These are phyloP conservation scores for Mortierella sp. DNA, from an alignment of 371 early-diverging fungal species.

Conservation along the genomic window DNA sequence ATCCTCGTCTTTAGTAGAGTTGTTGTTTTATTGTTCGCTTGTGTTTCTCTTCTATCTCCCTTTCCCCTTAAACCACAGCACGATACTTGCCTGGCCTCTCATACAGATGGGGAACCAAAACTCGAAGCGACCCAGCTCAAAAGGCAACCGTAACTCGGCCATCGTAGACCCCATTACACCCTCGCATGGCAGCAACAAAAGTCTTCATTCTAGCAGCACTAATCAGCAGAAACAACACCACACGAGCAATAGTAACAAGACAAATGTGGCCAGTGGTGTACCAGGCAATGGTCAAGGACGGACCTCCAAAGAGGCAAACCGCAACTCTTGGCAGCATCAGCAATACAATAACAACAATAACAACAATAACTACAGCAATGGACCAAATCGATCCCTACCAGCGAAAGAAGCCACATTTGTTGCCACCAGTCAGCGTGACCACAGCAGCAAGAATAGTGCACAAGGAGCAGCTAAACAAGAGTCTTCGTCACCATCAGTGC, in stretches of 20 bases:
- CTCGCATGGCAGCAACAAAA: slow-evolving; percentile 5
- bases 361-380: no score
- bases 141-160: slow-evolving; percentile 28
- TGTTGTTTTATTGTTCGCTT: no score
- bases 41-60: no score
- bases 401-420: slow-evolving; percentile 1
- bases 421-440: not conserved
- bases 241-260: slow-evolving; percentile 2
- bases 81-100: not conserved
- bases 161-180: slow-evolving; percentile 24
- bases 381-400: not conserved
- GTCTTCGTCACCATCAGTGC: not conserved
- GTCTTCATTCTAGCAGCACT: not conserved
- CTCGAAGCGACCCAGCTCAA: slow-evolving; percentile 31
- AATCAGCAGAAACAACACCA: slow-evolving; percentile 2
- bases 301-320: not conserved
- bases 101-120: slow-evolving; percentile 37
- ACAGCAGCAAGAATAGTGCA: not conserved
- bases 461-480: not conserved
- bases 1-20: no score
- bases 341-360: no score
- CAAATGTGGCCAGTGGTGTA: slow-evolving; percentile 6
- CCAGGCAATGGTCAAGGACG: not conserved
- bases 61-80: no score
- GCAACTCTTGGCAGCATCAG: not conserved